Evolutionary conservation across 2,329 filamentous ascomycete genomes (phyloP), one percentile per base, ranked within the genome.

Genomic region (Ophiostoma triangulosporum): DNA sequence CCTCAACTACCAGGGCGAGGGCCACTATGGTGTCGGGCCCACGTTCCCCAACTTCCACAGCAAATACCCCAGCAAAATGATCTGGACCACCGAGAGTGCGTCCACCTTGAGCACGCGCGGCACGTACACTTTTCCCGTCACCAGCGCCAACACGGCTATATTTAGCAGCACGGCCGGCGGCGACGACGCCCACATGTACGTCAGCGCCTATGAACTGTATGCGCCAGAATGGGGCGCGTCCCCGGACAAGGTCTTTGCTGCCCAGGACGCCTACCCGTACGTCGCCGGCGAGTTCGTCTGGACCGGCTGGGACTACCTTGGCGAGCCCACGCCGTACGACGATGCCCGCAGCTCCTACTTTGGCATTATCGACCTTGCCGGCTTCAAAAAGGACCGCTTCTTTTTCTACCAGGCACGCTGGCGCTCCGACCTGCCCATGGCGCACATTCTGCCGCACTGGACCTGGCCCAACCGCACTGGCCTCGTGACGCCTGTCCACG

Each of bases 381-480:
- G 76, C 0, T 80, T 80, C 63, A 69, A 67, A 53, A 80, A 80
- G 62, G 75, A 79, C 55, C 66, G 76, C 1, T 79, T 72, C 61
- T 78, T 69, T 57, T 59, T 78, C 4, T 80, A 79, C 56, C 76
- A 78, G 59, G 62, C 74, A 0, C 70, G 73, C 7, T 80, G 76
- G 77, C 64, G 70, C 3, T 66, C 75, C 0, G 69, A 73, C 15
- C 52, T 75, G 0, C 63, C 58, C 1, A 69, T 72, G 63, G 75
- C 73, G 3, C 74, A 78, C 58, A 71, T 79, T 17, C 67, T 78
- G 0, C 76, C 76, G 2, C 76, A 78, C 59, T 79, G 76, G 76
- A 77, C 66, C 15, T 80, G 74, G 73, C 70, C 73, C 0, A 69
- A 71, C 15, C 64, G 55, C 26, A 66, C 67, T 0, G 72, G 73